Evolutionary conservation across 176 grass and related monocot species (phyloP).

Genomic region (Zea luxurians): DNA sequence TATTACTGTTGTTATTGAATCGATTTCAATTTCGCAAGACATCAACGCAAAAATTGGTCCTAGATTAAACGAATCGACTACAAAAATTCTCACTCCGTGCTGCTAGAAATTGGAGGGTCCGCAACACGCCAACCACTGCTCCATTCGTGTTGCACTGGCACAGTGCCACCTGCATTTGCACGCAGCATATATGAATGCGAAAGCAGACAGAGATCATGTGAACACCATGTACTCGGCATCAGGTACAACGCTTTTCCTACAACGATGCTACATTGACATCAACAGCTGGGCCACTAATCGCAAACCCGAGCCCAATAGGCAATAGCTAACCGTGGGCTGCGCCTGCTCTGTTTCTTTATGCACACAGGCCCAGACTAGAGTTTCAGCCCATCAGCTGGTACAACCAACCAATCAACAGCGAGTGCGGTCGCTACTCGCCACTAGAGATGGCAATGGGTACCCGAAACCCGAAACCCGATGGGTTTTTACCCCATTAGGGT

Average conservation of each 20-base stretch:
- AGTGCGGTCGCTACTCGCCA: not conserved
- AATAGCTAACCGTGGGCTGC: not conserved
- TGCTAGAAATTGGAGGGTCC: not conserved
- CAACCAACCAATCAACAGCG: not conserved
- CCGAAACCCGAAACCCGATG: too few species aligned
- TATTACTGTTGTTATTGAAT: not conserved
- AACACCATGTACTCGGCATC: not conserved
- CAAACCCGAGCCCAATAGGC: not conserved
- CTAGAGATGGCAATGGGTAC: too few species aligned
- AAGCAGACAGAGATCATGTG: constrained; percentile 2
- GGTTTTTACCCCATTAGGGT: too few species aligned
- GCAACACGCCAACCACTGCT: not conserved
- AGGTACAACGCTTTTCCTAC: not conserved
- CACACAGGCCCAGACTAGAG: not conserved
- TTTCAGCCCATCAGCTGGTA: not conserved
- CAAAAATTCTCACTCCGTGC: not conserved
- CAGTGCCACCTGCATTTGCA: constrained; percentile 21
- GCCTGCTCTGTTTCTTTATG: not conserved
- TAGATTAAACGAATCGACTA: not conserved
- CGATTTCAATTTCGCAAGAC: not conserved
- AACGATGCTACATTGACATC: not conserved
- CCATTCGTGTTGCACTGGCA: constrained; percentile 20
- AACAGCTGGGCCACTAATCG: not conserved
- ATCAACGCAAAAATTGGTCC: not conserved
- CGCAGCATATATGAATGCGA: constrained; percentile 23